Conservation (phyloP, 176 grass and related monocot species). For the Secale cereale region DNA sequence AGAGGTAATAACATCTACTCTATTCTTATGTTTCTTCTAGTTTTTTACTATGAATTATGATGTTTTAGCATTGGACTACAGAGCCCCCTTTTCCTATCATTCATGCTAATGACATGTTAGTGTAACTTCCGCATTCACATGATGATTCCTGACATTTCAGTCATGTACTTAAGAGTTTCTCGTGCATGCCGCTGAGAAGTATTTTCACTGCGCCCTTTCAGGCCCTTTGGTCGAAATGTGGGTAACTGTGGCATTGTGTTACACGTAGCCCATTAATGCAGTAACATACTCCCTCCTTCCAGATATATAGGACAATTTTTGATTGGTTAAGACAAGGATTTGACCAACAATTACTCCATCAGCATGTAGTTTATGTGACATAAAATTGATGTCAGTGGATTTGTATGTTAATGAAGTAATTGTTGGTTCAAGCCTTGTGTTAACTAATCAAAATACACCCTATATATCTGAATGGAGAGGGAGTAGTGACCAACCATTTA, state of each 20-base stretch:
- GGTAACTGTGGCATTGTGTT: not conserved
- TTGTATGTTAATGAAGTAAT: not conserved
- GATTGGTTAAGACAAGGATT: no score
- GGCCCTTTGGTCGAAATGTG: not conserved
- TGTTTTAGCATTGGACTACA: not conserved
- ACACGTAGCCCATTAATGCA: no score
- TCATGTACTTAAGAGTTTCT: not conserved
- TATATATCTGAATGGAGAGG: not conserved
- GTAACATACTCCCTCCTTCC: no score
- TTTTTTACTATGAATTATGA: conserved; percentile 8
- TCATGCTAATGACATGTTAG: not conserved
- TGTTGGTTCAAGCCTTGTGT: not conserved
- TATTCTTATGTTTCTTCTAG: not conserved
- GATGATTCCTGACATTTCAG: not conserved
- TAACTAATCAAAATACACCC: not conserved
- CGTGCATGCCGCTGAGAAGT: not conserved
- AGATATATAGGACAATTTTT: no score
- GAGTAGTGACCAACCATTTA: not conserved
- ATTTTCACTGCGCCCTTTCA: not conserved
- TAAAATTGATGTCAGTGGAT: no score
- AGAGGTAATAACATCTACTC: conserved; percentile 48
- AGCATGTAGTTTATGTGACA: no score
- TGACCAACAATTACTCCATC: no score
- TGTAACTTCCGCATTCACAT: not conserved
- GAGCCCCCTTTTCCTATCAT: not conserved